Conservation (phyloP, 345 rosid species). For the Ceriops tagal region DNA sequence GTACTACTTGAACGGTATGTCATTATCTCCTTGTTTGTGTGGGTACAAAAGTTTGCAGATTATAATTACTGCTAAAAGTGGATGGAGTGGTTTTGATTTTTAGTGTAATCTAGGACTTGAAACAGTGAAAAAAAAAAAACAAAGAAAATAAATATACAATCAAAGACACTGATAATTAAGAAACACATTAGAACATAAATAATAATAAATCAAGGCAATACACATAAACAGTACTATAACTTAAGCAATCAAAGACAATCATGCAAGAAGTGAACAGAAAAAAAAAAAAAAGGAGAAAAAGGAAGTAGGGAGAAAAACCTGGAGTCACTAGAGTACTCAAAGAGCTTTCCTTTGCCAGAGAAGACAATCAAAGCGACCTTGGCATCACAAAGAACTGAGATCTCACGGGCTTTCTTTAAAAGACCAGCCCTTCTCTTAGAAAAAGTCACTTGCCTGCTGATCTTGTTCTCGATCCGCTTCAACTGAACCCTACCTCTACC, state of each 20-base stretch:
- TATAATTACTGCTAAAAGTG: too few species aligned
- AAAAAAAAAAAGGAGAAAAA: background rate
- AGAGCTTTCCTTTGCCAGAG: constrained; percentile 83
- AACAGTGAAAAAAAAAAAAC: constrained; percentile 1
- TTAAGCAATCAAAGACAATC: too few species aligned
- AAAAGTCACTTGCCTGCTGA: constrained; percentile 83
- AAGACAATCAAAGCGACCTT: constrained; percentile 73
- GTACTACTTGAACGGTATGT: too few species aligned
- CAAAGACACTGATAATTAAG: background rate
- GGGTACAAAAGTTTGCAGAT: too few species aligned
- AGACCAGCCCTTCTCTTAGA: constrained; percentile 77
- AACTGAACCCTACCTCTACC: constrained; percentile 91
- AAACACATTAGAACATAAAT: background rate
- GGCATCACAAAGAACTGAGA: constrained; percentile 82
- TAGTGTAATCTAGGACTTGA: constrained; percentile 11
- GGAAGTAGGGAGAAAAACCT: constrained; percentile 32
- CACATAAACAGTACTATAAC: too few species aligned
- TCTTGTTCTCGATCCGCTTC: constrained; percentile 92
- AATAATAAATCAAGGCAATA: too few species aligned
- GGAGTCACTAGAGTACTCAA: constrained; percentile 67
- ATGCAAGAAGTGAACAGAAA: constrained; percentile 6
- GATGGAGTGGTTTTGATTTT: constrained; percentile 1
- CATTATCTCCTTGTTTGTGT: too few species aligned
- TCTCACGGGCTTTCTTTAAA: constrained; percentile 85
- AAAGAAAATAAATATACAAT: background rate